phyloP scores from a whole-genome alignment of 2,329 filamentous ascomycete genomes.

The Sclerotinia nivalis region DNA sequence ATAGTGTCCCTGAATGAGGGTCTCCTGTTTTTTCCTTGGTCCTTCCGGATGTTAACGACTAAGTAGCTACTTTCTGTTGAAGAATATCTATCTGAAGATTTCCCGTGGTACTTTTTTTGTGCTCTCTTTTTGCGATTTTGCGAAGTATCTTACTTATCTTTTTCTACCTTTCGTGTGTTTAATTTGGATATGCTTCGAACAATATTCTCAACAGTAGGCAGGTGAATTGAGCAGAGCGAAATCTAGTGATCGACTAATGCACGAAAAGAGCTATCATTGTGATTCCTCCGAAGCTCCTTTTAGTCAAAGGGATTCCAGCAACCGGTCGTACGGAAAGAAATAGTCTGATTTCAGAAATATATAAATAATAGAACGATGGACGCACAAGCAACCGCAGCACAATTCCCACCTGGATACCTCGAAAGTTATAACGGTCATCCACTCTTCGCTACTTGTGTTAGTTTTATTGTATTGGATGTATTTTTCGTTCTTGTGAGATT shows the following conservation, averaged over 20 bases:
- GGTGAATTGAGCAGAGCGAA: constrained; percentile 2
- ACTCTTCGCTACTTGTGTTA: constrained; percentile 17
- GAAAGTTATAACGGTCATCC: constrained; percentile 15
- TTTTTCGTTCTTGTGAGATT: constrained; percentile 18
- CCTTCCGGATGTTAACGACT: neutral
- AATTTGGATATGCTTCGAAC: constrained; percentile 10
- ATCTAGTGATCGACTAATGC: constrained; percentile 13
- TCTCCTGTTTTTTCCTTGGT: constrained; percentile 4
- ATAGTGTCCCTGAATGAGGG: constrained; percentile 4
- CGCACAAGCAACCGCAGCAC: constrained; percentile 1
- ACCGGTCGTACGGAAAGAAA: neutral
- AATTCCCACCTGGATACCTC: constrained; percentile 19
- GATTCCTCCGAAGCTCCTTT: neutral
- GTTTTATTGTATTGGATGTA: constrained; percentile 8
- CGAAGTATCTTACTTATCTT: neutral
- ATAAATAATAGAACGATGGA: constrained; percentile 10
- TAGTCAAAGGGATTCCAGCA: neutral
- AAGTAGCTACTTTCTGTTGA: neutral
- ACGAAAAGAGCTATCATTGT: constrained; percentile 2
- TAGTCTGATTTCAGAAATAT: neutral
- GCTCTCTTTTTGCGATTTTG: constrained; percentile 12
- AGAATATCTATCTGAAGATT: constrained; percentile 10
- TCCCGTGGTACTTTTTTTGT: neutral
- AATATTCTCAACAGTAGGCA: constrained; percentile 1
- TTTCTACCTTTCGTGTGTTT: neutral